A percentile compares a stretch with the other conserved stretches of the same genome.
Conservation (phyloP, 1,139 yeast species). For the Candida sp. region DNA sequence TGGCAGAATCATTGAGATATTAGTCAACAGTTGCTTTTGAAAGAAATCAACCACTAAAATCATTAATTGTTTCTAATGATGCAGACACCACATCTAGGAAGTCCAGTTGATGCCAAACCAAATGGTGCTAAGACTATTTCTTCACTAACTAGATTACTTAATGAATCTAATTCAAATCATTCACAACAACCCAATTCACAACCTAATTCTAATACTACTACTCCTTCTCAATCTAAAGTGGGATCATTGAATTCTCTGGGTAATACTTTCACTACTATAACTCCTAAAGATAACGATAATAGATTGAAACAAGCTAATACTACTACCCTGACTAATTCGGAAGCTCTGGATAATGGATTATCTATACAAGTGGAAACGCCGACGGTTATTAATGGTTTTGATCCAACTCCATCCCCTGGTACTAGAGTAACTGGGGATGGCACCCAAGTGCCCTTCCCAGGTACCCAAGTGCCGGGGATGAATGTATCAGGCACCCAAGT, state of each 20-base stretch:
- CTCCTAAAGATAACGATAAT: not conserved
- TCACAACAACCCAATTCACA: not conserved
- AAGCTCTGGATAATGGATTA: not conserved
- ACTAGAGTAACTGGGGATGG: too few relatives aligned
- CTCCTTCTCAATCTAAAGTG: slow-evolving; percentile 23
- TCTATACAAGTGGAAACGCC: slow-evolving; percentile 5
- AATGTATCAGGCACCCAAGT: too few relatives aligned
- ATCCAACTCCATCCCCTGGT: slow-evolving; percentile 10
- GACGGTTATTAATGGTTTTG: slow-evolving; percentile 17
- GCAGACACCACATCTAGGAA: slow-evolving; percentile 6
- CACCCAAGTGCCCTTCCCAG: too few relatives aligned
- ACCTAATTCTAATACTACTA: slow-evolving; percentile 8
- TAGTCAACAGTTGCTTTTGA: not conserved
- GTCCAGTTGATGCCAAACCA: not conserved
- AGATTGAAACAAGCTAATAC: not conserved
- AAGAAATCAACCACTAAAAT: too few relatives aligned
- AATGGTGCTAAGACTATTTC: slow-evolving; percentile 20
- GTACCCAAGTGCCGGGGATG: too few relatives aligned
- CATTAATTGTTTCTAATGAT: not conserved
- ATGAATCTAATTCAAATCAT: slow-evolving; percentile 23
- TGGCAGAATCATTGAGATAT: too few relatives aligned
- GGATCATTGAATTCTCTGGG: slow-evolving; percentile 20
- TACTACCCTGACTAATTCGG: not conserved
- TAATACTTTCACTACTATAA: slow-evolving; percentile 1
- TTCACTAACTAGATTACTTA: slow-evolving; percentile 42